phyloP scores from a whole-genome alignment of 2,329 filamentous ascomycete species.

The Fusarium bactridioides region DNA sequence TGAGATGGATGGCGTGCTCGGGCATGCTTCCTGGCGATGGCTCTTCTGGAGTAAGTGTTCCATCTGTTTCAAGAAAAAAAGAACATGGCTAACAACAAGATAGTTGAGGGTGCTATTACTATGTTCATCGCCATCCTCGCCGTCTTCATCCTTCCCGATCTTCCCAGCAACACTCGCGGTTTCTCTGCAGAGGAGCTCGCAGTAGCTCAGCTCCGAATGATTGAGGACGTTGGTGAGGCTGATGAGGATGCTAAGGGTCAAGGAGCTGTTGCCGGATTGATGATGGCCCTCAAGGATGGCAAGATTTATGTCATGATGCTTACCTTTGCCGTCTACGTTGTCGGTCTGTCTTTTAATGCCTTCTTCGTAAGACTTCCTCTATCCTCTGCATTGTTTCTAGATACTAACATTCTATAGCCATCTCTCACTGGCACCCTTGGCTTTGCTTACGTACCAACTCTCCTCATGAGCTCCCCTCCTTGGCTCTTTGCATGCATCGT shows the following conservation, averaged over 20 bases:
- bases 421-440: constrained; percentile 62
- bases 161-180: constrained; percentile 64
- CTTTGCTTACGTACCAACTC: constrained; percentile 60
- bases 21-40: constrained; percentile 67
- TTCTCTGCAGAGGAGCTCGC: constrained; percentile 66
- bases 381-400: fast-evolving
- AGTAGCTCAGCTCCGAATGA: constrained; percentile 63
- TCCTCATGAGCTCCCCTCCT: constrained; percentile 65
- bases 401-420: constrained; percentile 39
- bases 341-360: constrained; percentile 65
- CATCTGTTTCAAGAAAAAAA: fast-evolving
- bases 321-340: constrained; percentile 67
- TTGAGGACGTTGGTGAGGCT: constrained; percentile 65
- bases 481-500: constrained; percentile 67
- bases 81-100: background rate
- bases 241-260: constrained; percentile 60
- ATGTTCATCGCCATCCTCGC: constrained; percentile 58
- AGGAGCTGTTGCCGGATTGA: constrained; percentile 59
- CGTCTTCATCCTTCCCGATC: constrained; percentile 60
- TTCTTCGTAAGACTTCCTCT: constrained; percentile 54
- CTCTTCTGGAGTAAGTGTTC: constrained; percentile 57
- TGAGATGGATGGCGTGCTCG: constrained; percentile 63
- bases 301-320: constrained; percentile 73
- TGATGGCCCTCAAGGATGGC: constrained; percentile 66
- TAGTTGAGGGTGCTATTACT: constrained; percentile 61